Evolutionary conservation across 768 basidiomycete species (phyloP).

Genomic region (Baorangia bicolor): DNA sequence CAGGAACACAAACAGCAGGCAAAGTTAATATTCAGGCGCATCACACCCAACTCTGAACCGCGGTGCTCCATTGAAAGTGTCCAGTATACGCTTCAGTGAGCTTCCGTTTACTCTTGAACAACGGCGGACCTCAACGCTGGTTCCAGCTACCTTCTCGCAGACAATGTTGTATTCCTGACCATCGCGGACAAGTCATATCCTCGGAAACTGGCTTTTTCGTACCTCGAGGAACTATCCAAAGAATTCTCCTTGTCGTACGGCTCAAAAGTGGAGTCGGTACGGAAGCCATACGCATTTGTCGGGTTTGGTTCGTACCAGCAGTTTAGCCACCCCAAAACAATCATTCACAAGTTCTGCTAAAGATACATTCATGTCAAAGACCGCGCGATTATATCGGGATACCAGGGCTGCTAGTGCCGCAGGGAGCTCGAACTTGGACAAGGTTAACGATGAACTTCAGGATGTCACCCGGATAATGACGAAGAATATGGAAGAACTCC

Average conservation of each 20-base stretch:
- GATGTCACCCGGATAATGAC: slow-evolving; percentile 99
- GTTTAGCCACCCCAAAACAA: neutral
- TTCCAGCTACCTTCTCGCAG: slow-evolving; percentile 86
- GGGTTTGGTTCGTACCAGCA: slow-evolving; percentile 77
- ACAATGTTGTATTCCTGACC: slow-evolving; percentile 93
- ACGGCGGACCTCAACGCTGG: slow-evolving; percentile 4
- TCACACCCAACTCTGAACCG: slow-evolving; percentile 92
- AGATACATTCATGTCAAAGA: slow-evolving; percentile 99
- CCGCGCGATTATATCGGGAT: slow-evolving; percentile 91
- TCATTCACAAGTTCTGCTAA: slow-evolving; percentile 1
- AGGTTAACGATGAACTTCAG: slow-evolving; percentile 92
- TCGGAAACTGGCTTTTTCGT: slow-evolving; percentile 95
- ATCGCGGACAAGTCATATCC: slow-evolving; percentile 98
- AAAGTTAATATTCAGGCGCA: slow-evolving; percentile 92
- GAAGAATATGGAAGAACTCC: slow-evolving; percentile 99
- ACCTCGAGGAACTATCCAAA: slow-evolving; percentile 94
- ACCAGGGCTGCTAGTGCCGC: slow-evolving; percentile 80
- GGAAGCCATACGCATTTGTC: slow-evolving; percentile 98
- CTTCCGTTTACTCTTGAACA: slow-evolving; percentile 17
- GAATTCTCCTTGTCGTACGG: slow-evolving; percentile 94
- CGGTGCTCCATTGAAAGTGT: slow-evolving; percentile 97
- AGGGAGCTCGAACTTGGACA: slow-evolving; percentile 68
- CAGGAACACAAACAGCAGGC: slow-evolving; percentile 99
- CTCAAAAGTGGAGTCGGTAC: slow-evolving; percentile 84
- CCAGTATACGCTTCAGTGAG: slow-evolving; percentile 93